Percentiles rank a stretch among this genome's conserved stretches.
Evolutionary conservation across 2,329 filamentous ascomycete genomes (phyloP).

Genomic region (Aspergillus phoenicis): DNA sequence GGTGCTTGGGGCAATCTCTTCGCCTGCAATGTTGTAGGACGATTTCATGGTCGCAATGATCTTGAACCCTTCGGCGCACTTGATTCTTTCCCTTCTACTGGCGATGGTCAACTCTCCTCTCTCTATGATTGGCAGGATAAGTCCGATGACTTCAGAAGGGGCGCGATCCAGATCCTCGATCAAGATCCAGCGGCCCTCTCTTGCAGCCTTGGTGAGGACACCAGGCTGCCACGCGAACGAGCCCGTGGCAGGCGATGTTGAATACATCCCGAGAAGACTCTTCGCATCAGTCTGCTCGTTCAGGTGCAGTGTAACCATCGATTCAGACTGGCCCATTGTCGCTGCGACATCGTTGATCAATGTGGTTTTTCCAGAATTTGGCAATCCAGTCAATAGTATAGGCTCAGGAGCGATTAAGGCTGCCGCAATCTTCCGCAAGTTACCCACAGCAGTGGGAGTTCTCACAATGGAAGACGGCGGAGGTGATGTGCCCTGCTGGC

Average conservation of each 20-base stretch:
- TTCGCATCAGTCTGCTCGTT: constrained; percentile 99
- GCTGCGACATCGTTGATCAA: constrained; percentile 79
- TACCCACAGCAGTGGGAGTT: constrained; percentile 72
- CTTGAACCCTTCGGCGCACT: constrained; percentile 80
- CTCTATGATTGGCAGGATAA: constrained; percentile 88
- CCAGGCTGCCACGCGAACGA: constrained; percentile 92
- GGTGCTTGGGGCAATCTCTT: constrained; percentile 68
- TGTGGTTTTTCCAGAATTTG: constrained; percentile 89
- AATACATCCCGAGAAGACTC: constrained; percentile 91
- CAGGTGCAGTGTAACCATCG: constrained; percentile 90
- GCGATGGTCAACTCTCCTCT: constrained; percentile 87
- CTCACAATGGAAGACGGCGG: constrained; percentile 61
- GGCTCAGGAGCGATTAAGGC: constrained; percentile 70
- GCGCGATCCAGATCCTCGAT: constrained; percentile 96
- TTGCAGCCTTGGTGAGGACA: constrained; percentile 89
- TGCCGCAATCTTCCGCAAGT: constrained; percentile 69
- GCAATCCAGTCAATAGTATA: constrained; percentile 76
- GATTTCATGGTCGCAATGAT: constrained; percentile 91
- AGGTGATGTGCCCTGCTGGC: constrained; percentile 51
- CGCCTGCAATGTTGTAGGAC: constrained; percentile 63
- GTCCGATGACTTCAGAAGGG: constrained; percentile 91
- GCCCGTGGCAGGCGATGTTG: constrained; percentile 81
- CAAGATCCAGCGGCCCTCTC: constrained; percentile 92
- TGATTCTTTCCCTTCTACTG: constrained; percentile 81
- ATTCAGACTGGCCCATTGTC: constrained; percentile 74